phyloP scores from a whole-genome alignment of 2,329 filamentous ascomycete genomes.

The Dendrostoma leiphaemia region DNA sequence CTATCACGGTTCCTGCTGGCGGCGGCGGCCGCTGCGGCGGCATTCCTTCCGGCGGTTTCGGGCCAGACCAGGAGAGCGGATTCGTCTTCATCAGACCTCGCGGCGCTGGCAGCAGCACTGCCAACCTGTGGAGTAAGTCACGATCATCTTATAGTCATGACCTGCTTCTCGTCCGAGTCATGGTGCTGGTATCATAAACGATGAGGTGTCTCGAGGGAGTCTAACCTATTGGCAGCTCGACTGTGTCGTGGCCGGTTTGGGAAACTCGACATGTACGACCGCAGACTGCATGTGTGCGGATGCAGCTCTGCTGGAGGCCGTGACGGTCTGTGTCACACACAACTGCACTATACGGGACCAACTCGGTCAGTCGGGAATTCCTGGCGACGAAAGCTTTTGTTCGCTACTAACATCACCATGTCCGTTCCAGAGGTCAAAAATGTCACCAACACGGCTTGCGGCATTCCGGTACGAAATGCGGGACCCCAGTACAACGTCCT shows the following conservation, averaged over 20 bases:
- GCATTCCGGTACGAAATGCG: constrained; percentile 9
- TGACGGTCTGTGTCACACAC: constrained; percentile 9
- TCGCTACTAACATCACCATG: background rate
- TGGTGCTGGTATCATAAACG: background rate
- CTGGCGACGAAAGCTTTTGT: too few species aligned
- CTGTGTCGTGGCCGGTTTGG: constrained; percentile 4
- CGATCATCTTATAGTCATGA: too few species aligned
- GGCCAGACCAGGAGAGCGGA: constrained; percentile 1
- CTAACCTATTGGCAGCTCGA: constrained; percentile 3
- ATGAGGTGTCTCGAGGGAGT: background rate
- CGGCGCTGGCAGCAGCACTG: constrained; percentile 9
- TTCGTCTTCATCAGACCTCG: constrained; percentile 7
- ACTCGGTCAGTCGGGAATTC: background rate
- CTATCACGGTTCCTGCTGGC: background rate
- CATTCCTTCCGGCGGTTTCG: background rate
- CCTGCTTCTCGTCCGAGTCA: background rate
- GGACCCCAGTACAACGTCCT: constrained; percentile 9
- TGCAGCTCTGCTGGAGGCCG: background rate
- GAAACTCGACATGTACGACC: constrained; percentile 6
- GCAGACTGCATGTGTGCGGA: constrained; percentile 12
- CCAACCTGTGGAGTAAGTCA: constrained; percentile 15
- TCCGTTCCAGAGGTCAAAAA: constrained; percentile 15
- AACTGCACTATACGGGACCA: constrained; percentile 9
- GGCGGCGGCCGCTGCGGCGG: background rate
- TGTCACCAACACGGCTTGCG: constrained; percentile 16